Base-by-base conservation (phyloP, 768 basidiomycete genomes). In the Xerocomellus intermedius region DNA sequence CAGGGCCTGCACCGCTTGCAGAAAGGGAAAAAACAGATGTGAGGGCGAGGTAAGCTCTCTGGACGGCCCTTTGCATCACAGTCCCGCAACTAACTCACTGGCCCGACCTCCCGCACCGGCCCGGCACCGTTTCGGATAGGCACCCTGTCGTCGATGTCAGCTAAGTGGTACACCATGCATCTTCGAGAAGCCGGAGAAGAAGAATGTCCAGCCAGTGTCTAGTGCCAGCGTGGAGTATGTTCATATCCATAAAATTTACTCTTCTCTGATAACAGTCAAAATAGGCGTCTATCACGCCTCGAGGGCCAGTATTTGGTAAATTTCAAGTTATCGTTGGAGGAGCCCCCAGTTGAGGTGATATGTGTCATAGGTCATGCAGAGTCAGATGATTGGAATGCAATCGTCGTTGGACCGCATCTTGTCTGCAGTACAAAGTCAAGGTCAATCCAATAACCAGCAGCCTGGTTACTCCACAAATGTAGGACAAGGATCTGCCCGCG, bases 331-430 rank as follows among this genome's bases (percentile, higher is more conserved):
- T 43, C 22, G 8, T 32, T 37, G 14, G 42, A 48, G 26, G 12
- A 21, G n/a, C 33, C 43, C 50, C 58, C 42, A 41, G 48, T 42
- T 30, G 38, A 56, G 24, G 14, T 36, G 7, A 28, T 28, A 35
- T 17, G 19, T 22, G 54, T 57, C 36, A 39, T 58, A 91, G 90
- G 87, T 91, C 61, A 89, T 94, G 83, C 90, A 94, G 70, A 91
- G 89, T 73, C 91, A 93, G 69, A 92, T 94, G 89, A 93, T 94
- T 63, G 91, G 91, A 63, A 90, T 94, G 87, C 92, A 94, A 72
- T 88, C 90, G 6, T 88, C 91, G 24, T 71, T 94, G 59, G 91
- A 94, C 72, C 82, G 91, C 48, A 94, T 94, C 66, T 74, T 94
- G 51, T 75, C 80, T 42, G 85, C 82, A 3, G 77, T 93, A 54